phyloP scores from a whole-genome alignment of 2,329 filamentous ascomycete genomes.

The Calonectria henricotiae region DNA sequence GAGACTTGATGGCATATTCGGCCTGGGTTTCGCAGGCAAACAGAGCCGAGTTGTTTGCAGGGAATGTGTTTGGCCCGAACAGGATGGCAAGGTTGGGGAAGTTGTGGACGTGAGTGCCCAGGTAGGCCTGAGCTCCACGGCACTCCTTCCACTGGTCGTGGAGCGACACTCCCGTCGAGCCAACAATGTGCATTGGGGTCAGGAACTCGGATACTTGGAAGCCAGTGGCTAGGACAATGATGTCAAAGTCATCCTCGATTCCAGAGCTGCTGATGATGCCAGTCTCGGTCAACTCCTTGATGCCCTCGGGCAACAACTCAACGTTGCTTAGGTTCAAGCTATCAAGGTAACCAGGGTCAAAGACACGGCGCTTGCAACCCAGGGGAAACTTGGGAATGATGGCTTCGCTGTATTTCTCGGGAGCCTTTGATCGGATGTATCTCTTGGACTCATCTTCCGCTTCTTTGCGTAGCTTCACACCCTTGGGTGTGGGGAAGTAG shows the following conservation, averaged over 20 bases:
- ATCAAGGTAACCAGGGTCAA: conserved; percentile 53
- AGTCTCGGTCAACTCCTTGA: conserved; percentile 48
- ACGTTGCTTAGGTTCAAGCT: conserved; percentile 48
- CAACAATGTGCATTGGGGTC: conserved; percentile 52
- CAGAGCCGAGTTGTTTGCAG: conserved; percentile 51
- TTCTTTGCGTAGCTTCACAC: conserved; percentile 21
- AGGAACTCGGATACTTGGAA: conserved; percentile 52
- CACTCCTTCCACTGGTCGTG: conserved; percentile 52
- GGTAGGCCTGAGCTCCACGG: conserved; percentile 53
- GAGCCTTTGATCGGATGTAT: conserved; percentile 37
- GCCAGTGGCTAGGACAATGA: conserved; percentile 53
- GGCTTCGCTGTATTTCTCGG: conserved; percentile 23
- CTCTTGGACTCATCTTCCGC: conserved; percentile 37
- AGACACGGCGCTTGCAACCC: conserved; percentile 56
- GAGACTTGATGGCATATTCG: conserved; percentile 53
- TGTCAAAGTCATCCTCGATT: conserved; percentile 48
- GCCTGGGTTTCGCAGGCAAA: conserved; percentile 51
- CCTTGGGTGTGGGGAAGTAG: conserved; percentile 36
- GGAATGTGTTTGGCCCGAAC: conserved; percentile 49
- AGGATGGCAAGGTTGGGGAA: conserved; percentile 56
- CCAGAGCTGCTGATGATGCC: conserved; percentile 47
- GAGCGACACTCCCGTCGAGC: conserved; percentile 47
- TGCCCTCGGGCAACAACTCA: conserved; percentile 48
- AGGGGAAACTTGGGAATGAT: conserved; percentile 43
- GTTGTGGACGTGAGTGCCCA: conserved; percentile 53